These are phyloP conservation scores for Saraca asoca DNA, from an alignment of 331 rosid genomes.

Conservation along the genomic window DNA sequence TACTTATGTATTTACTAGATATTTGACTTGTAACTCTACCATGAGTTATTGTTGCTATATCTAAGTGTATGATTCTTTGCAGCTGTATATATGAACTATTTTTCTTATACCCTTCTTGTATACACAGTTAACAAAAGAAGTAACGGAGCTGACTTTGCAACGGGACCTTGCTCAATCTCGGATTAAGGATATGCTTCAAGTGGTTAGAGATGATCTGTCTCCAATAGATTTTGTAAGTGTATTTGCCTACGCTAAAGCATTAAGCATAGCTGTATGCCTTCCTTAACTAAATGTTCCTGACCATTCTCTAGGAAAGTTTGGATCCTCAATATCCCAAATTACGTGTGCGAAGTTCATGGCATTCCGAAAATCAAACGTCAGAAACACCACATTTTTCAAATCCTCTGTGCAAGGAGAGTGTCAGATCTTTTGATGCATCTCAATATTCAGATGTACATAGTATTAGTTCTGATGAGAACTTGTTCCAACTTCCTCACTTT, in stretches of 20 bases:
- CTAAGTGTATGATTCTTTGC: conserved; percentile 12
- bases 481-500: conserved; percentile 66
- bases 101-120: conserved; percentile 10
- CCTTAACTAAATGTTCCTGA: conserved; percentile 30
- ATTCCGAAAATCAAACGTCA: conserved; percentile 49
- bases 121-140: conserved; percentile 80
- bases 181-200: conserved; percentile 69
- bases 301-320: conserved; percentile 51
- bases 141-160: conserved; percentile 64
- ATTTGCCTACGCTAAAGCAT: conserved; percentile 14
- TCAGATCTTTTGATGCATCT: conserved; percentile 72
- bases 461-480: conserved; percentile 65
- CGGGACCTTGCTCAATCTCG: conserved; percentile 73
- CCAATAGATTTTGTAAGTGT: too few species aligned
- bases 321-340: conserved; percentile 66
- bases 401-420: conserved; percentile 44
- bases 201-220: conserved; percentile 48
- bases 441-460: conserved; percentile 77
- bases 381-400: conserved; percentile 37
- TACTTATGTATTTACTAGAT: too few species aligned
- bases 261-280: conserved; percentile 12
- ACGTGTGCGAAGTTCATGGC: conserved; percentile 64
- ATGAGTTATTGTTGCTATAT: too few species aligned
- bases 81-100: conserved; percentile 20
- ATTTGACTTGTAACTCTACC: too few species aligned